phyloP scores from a whole-genome alignment of 768 basidiomycete species.

The Lactarius hatsudake region DNA sequence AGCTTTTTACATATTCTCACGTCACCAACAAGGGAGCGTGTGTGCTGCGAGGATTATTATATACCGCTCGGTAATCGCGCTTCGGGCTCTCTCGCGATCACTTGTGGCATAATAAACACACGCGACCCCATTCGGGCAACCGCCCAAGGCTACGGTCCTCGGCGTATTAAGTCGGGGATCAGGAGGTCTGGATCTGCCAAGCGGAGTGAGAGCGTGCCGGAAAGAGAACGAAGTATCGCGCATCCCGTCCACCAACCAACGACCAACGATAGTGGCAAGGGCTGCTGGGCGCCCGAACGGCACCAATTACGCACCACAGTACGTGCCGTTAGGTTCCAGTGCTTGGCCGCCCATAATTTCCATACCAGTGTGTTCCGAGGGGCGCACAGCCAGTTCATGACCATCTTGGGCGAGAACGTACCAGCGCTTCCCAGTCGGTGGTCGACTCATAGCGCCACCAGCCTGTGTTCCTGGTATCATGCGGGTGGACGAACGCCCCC shows the following conservation, averaged over 20 bases:
- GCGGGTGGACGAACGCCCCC: neutral
- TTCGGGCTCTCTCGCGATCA: constrained; percentile 1
- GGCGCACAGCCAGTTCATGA: constrained; percentile 1
- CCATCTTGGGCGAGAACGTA: constrained; percentile 23
- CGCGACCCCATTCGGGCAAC: neutral
- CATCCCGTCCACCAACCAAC: neutral
- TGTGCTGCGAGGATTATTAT: constrained; percentile 3
- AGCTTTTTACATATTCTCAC: constrained; percentile 26
- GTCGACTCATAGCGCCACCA: constrained; percentile 9
- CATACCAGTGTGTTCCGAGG: constrained; percentile 7
- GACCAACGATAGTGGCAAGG: neutral
- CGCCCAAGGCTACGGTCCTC: neutral
- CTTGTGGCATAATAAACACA: neutral
- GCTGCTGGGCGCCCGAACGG: neutral
- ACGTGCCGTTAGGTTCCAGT: constrained; percentile 4
- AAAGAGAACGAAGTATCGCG: neutral
- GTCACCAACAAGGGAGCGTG: constrained; percentile 18
- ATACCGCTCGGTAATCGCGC: neutral
- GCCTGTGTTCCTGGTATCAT: neutral
- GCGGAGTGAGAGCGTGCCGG: neutral
- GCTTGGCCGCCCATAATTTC: constrained; percentile 15
- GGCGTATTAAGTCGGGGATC: constrained; percentile 10
- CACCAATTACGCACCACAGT: constrained; percentile 19
- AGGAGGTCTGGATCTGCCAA: constrained; percentile 1
- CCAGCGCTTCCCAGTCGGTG: neutral